Percentiles rank a stretch among this genome's conserved stretches.
Evolutionary conservation across 192 early-diverging fungal genomes (phyloP).

Genomic region (Gonapodya prolifera): DNA sequence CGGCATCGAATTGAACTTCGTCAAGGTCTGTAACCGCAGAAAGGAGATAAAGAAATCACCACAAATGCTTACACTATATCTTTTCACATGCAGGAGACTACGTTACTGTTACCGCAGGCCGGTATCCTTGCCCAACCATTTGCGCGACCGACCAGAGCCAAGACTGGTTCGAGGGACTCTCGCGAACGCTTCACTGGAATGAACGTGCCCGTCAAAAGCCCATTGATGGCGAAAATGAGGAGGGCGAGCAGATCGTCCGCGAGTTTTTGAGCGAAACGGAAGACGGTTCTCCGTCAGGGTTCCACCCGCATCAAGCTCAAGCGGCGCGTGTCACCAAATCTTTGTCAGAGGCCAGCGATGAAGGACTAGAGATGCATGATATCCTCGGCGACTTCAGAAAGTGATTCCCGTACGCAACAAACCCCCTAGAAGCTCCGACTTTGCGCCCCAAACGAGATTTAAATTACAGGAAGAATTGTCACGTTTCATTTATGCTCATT

Average conservation of each 20-base stretch:
- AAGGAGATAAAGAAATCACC: not conserved
- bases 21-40: constrained; percentile 30
- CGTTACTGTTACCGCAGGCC: constrained; percentile 71
- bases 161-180: constrained; percentile 88
- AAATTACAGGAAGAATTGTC: not conserved
- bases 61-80: constrained; percentile 3
- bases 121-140: constrained; percentile 79
- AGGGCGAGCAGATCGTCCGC: constrained; percentile 6
- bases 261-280: not conserved
- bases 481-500: not conserved
- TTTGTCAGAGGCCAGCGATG: not conserved
- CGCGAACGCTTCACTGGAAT: constrained; percentile 86
- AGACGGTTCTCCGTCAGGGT: too few relatives aligned
- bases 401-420: too few relatives aligned
- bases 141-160: constrained; percentile 53
- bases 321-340: not conserved
- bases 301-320: too few relatives aligned
- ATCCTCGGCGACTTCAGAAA: not conserved
- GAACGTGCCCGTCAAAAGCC: constrained; percentile 78
- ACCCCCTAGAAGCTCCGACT: not conserved
- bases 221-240: constrained; percentile 6
- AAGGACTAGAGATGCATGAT: not conserved
- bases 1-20: constrained; percentile 67
- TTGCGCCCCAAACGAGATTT: not conserved
- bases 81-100: constrained; percentile 60